Evolutionary conservation across 768 basidiomycete species (phyloP).

Genomic region (Amanita muscaria): DNA sequence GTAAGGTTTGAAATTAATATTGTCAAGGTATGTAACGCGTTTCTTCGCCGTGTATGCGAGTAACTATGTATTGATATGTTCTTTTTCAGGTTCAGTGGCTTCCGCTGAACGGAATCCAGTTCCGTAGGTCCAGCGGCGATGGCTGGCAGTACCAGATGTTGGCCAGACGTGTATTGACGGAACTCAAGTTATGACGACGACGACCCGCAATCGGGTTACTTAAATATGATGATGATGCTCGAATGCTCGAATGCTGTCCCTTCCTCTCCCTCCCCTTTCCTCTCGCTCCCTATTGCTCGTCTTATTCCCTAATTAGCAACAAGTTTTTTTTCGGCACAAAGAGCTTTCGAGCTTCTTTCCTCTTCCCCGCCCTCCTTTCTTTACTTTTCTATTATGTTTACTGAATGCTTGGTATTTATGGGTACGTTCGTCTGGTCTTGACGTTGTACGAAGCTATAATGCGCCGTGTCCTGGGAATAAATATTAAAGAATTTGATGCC

Average conservation of each 20-base stretch:
- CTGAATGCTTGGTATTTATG: conserved; percentile 2
- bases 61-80: too few relatives aligned
- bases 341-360: not conserved
- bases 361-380: not conserved
- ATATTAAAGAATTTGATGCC: conserved; percentile 2
- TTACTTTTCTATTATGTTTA: not conserved
- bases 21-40: conserved; percentile 67
- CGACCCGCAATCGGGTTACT: too few relatives aligned
- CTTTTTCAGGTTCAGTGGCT: conserved; percentile 84
- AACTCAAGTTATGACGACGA: conserved; percentile 75
- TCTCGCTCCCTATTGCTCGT: not conserved
- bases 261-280: not conserved
- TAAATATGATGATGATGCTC: too few relatives aligned
- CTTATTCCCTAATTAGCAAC: conserved; percentile 2
- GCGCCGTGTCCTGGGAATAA: conserved; percentile 3
- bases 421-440: conserved; percentile 1
- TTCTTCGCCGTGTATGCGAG: too few relatives aligned
- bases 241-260: too few relatives aligned
- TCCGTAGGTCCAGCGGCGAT: conserved; percentile 82
- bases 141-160: conserved; percentile 98
- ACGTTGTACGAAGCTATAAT: conserved; percentile 5
- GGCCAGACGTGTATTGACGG: conserved; percentile 78
- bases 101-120: conserved; percentile 91
- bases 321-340: too few relatives aligned
- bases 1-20: conserved; percentile 97